Percentiles rank a stretch among this genome's conserved stretches.
Evolutionary conservation across 495 filamentous ascomycete genomes (phyloP).

Genomic region (Parathielavia hyrcaniae): DNA sequence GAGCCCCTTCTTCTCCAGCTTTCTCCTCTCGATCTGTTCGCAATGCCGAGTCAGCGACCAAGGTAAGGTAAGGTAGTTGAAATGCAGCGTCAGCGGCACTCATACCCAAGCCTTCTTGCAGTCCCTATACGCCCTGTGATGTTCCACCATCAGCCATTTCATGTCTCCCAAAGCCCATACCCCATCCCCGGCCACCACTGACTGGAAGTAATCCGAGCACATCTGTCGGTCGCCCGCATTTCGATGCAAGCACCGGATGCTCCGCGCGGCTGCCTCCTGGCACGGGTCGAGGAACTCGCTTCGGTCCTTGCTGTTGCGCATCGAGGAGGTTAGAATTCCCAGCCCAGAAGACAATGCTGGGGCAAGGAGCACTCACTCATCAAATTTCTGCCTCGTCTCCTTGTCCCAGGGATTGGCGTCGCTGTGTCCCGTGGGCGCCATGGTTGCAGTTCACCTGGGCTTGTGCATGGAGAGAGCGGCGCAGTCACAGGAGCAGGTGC

Average conservation of each 20-base stretch:
- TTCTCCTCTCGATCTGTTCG: slow-evolving; percentile 46
- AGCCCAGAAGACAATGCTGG: not conserved
- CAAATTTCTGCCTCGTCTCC: slow-evolving; percentile 18
- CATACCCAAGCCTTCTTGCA: slow-evolving; percentile 93
- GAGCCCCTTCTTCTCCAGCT: slow-evolving; percentile 39
- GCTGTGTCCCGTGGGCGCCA: slow-evolving; percentile 11
- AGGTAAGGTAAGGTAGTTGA: too few relatives aligned
- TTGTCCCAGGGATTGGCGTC: slow-evolving; percentile 10
- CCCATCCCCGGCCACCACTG: slow-evolving; percentile 27
- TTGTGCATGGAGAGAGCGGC: not conserved
- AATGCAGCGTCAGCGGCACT: not conserved
- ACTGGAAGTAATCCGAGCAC: slow-evolving; percentile 95
- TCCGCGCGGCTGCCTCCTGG: slow-evolving; percentile 83
- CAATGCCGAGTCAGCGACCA: not conserved
- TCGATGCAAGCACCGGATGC: slow-evolving; percentile 77
- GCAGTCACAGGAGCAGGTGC: not conserved
- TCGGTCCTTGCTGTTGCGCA: slow-evolving; percentile 58
- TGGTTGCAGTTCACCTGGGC: not conserved
- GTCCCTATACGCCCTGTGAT: slow-evolving; percentile 74
- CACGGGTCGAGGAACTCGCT: slow-evolving; percentile 92
- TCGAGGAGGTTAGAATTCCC: not conserved
- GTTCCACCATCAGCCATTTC: slow-evolving; percentile 20
- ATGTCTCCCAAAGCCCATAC: not conserved
- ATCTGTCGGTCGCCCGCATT: slow-evolving; percentile 80
- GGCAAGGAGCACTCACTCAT: slow-evolving; percentile 6